Conservation (phyloP, 352 stramenopile genomes). For the Phytophthora ramorum region DNA sequence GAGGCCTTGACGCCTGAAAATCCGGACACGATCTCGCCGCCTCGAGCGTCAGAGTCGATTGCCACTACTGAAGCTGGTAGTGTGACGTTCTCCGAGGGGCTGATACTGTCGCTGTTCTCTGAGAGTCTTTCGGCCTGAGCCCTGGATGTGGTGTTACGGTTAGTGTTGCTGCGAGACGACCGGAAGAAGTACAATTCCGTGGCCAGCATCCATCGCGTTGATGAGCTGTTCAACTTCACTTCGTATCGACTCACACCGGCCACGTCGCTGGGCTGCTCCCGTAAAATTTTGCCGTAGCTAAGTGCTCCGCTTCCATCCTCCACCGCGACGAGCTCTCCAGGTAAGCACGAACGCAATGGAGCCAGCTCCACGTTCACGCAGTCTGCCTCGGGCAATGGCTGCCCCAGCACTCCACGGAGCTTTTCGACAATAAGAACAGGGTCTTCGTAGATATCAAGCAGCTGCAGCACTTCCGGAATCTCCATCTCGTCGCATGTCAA, state of each 20-base stretch:
- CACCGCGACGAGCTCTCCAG: slow-evolving; percentile 75
- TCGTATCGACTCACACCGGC: slow-evolving; percentile 61
- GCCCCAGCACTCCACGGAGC: slow-evolving; percentile 62
- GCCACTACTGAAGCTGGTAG: slow-evolving; percentile 39
- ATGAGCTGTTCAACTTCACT: slow-evolving; percentile 59
- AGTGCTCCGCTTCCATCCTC: slow-evolving; percentile 49
- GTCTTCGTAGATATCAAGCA: slow-evolving; percentile 78
- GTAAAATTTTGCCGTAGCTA: slow-evolving; percentile 71
- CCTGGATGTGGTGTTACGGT: background rate
- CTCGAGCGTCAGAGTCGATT: slow-evolving; percentile 18
- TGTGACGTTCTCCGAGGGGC: slow-evolving; percentile 1
- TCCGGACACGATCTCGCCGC: slow-evolving; percentile 16
- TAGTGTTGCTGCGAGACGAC: slow-evolving; percentile 39
- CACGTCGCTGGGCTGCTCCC: slow-evolving; percentile 42
- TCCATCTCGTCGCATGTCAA: slow-evolving; percentile 58
- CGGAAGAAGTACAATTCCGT: slow-evolving; percentile 83
- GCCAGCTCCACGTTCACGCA: slow-evolving; percentile 55
- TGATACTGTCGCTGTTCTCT: background rate
- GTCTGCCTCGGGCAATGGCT: slow-evolving; percentile 61
- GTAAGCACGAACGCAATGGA: slow-evolving; percentile 70
- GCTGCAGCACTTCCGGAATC: slow-evolving; percentile 55
- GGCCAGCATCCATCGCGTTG: slow-evolving; percentile 47
- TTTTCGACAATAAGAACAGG: slow-evolving; percentile 69
- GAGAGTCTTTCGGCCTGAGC: background rate
- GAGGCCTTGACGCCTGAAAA: slow-evolving; percentile 5